Conservation (phyloP, 148 eudicot genomes). For the Diospyros lotus region DNA sequence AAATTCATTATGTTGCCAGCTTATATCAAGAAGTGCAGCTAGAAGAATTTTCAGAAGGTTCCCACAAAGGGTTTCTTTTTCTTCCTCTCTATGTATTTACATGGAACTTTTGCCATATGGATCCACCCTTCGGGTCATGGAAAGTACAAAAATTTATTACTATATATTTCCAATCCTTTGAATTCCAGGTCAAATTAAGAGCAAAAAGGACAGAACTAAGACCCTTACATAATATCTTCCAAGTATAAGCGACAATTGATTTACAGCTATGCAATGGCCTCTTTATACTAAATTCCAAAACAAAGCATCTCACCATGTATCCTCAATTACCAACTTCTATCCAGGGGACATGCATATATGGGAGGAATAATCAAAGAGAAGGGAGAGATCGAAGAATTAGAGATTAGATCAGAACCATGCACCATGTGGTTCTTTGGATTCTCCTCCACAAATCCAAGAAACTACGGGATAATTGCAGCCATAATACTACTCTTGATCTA, state of each 20-base stretch:
- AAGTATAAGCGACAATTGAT: neutral
- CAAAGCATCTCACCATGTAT: neutral
- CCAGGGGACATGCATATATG: neutral
- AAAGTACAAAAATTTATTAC: neutral
- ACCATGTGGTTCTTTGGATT: conserved; percentile 38
- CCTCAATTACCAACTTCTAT: neutral
- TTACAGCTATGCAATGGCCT: neutral
- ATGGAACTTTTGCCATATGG: neutral
- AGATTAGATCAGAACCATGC: no score
- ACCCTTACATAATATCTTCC: neutral
- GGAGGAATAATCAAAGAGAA: neutral
- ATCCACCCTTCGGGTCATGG: neutral
- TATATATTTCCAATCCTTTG: neutral
- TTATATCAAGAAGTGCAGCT: no score
- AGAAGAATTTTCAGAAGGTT: no score
- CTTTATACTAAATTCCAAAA: neutral
- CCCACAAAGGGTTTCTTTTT: no score
- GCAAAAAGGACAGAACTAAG: neutral
- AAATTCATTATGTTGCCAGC: no score
- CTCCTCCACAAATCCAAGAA: conserved; percentile 20
- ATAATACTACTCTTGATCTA: conserved; percentile 24
- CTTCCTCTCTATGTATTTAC: neutral
- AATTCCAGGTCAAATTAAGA: neutral
- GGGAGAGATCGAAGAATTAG: neutral
- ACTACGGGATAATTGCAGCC: conserved; percentile 19